Evolutionary conservation across 2,329 filamentous ascomycete genomes (phyloP), one percentile per base, ranked within the genome.

Genomic region (Fusarium torreyae): DNA sequence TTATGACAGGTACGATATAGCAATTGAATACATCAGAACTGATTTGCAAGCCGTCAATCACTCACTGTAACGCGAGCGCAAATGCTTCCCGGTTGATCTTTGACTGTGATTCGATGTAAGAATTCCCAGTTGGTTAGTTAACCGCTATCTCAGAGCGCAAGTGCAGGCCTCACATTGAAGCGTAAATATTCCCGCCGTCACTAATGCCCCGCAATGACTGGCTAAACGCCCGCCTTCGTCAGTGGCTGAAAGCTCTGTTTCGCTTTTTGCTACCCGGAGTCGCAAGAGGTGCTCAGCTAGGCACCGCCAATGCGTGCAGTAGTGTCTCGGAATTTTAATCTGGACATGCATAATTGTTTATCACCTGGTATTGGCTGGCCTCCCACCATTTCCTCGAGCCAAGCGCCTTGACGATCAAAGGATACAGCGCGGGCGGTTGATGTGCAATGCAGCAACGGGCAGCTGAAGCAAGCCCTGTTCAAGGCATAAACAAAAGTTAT

Each of bases 401-500:
- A 55, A 58, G 46, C 42, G 49, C 51, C 34, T 45, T 36, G 40
- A 50, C 38, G 36, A 38, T 46, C 24, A 36, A 45, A 40, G 45
- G 38, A 57, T 55, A 39, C 50, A 43, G 36, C 44, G 55, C 38
- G 24, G 40, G 18, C 33, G 40, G 43, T 54, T 40, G 38, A 40
- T 55, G 43, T 18, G 50, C 33, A 57, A 57, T 34, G 40, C 44
- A 58, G 51, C 52, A 65, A 50, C 57, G 53, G 59, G 54, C 44
- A 67, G 52, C 53, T 59, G 63, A 67, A 63, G 49, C 53, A 60
- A 44, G 38, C 69, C 60, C 62, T 51, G 67, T 57, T 64, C 63
- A 65, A 10, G 28, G 69, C 69, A 73, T 72, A 73, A 73, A 70
- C 70, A 73, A 71, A 69, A 64, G 33, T 69, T 58, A 65, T 57